These are phyloP conservation scores for Pseudogymnoascus sp. DNA, from an alignment of 2,329 filamentous ascomycete species.

Conservation along the genomic window DNA sequence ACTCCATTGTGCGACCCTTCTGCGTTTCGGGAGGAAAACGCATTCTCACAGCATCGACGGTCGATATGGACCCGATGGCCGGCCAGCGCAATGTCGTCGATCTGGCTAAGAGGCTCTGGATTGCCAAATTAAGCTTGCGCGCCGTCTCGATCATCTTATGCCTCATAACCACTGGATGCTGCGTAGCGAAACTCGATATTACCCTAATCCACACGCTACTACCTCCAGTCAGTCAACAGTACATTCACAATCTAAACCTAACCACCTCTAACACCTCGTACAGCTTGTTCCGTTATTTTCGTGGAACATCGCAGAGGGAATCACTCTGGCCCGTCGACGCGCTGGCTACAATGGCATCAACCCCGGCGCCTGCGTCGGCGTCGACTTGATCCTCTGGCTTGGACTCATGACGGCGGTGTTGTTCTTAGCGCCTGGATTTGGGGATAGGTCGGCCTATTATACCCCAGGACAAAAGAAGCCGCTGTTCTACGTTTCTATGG, in stretches of 20 bases:
- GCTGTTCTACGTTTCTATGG: background rate
- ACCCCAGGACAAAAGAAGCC: background rate
- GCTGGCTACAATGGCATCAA: background rate
- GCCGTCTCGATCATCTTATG: background rate
- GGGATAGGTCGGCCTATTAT: too few relatives aligned
- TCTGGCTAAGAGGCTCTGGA: background rate
- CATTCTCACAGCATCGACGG: background rate
- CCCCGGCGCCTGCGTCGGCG: background rate
- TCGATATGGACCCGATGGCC: background rate
- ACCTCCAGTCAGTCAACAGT: background rate
- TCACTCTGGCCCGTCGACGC: background rate
- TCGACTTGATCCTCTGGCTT: background rate
- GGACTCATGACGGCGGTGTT: background rate
- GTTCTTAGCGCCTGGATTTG: too few relatives aligned
- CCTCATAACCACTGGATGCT: background rate
- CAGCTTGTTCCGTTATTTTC: background rate
- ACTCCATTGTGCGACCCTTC: background rate
- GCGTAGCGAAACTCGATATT: too few relatives aligned
- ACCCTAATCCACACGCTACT: too few relatives aligned
- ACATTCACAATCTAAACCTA: background rate
- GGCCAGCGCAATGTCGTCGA: background rate
- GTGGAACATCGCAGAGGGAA: background rate
- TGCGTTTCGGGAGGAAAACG: background rate
- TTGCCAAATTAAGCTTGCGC: background rate
- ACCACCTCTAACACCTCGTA: background rate